Base-by-base conservation (phyloP, 1,139 yeast species). In the Yamadazyma membranifaciens region DNA sequence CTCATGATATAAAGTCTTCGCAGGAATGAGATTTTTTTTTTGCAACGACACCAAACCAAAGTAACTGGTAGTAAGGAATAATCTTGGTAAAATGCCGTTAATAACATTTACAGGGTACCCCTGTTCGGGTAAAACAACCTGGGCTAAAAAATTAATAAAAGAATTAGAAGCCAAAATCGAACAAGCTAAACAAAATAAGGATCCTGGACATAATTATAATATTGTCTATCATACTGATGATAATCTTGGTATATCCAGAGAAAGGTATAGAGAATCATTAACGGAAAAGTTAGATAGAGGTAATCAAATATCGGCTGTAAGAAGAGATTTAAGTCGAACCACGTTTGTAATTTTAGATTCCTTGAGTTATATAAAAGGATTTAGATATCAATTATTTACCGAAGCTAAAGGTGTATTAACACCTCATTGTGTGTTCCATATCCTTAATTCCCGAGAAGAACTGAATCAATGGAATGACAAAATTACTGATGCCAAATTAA, bases 351-450 rank as follows among this genome's bases (percentile, higher is more conserved):
- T 92, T 15, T 71, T 92, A 42, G 98, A 92, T 61, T 78, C 94
- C 2, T 68, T 89, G 56, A 83, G 89, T 17, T 94, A 94, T 58
- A 94, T 94, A 56, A 94, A 92, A 57, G 99, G 99, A 0, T 89
- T 89, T 58, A 71, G 98, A 45, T 92, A 94, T 62, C 99, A 92
- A 61, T 69, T 92, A 42, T 89, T 81, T 60, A 89, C 98, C 61
- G 98, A 92, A 59, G 92, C 96, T 31, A 91, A 91, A 56, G 86
- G 91, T 1, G 69, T 81, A 24, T 75, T 80, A 13, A 89, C 98
- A 1, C 84, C 94, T 2, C 86, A 87, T 49, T 86, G 95, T 57
- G 86, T 91, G 34, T 67, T 91, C 1, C 92, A 91, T 48, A 83
- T 87, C 1, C 77, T 88, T 48, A 80, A 85, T 20, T 83, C 95